These are phyloP conservation scores for Skeletonema costatum DNA, from an alignment of 108 stramenopile genomes.

Conservation along the genomic window DNA sequence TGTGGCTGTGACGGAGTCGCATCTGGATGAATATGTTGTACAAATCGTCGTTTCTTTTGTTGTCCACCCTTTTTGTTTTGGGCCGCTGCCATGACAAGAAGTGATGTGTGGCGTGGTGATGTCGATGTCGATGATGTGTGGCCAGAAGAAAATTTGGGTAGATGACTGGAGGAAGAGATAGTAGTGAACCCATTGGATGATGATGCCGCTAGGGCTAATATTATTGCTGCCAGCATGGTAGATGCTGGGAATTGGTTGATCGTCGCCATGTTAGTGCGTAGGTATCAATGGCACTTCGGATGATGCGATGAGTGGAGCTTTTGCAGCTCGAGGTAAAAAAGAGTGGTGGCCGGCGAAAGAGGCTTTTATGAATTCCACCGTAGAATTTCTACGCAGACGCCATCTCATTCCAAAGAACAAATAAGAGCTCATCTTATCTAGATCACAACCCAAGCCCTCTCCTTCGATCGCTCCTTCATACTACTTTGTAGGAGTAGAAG, in stretches of 20 bases:
- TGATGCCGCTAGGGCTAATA: neutral
- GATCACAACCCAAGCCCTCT: too few relatives aligned
- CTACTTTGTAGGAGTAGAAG: too few relatives aligned
- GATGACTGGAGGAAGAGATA: neutral
- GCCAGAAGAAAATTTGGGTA: neutral
- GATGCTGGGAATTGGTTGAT: neutral
- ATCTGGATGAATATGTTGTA: constrained; percentile 37
- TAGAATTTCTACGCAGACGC: too few relatives aligned
- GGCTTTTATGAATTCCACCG: too few relatives aligned
- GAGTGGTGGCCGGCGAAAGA: too few relatives aligned
- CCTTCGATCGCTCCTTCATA: too few relatives aligned
- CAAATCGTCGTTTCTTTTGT: constrained; percentile 34
- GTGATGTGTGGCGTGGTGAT: neutral
- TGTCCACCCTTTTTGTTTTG: neutral
- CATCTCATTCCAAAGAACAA: too few relatives aligned
- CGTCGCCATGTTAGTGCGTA: neutral
- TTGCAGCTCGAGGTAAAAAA: too few relatives aligned
- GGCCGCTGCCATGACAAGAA: neutral
- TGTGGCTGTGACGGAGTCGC: neutral
- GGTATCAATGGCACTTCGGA: too few relatives aligned
- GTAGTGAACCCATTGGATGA: neutral
- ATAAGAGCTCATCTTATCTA: too few relatives aligned
- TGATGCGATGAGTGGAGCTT: too few relatives aligned
- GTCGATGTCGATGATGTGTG: neutral
- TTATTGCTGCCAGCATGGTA: neutral